Conservation (phyloP, 208 protist genomes). For the Crithidia fasciculata region DNA sequence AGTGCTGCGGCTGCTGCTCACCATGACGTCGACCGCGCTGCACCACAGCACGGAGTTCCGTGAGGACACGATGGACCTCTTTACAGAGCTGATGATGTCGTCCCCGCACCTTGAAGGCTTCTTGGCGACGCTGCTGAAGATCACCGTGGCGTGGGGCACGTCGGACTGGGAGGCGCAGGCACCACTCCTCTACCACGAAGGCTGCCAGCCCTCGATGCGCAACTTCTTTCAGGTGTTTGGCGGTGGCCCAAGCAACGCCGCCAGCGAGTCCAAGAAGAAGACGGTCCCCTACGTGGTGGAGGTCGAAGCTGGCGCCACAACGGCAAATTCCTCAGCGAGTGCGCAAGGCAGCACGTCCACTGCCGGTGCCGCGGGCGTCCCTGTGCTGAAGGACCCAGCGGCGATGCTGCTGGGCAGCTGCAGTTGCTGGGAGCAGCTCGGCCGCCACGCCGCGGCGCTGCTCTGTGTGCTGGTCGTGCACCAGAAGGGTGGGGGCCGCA, state of each 20-base stretch:
- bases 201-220: constrained; percentile 36
- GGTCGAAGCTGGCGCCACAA: constrained; percentile 1
- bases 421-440: constrained; percentile 46
- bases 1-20: constrained; percentile 67
- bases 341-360: background rate
- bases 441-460: constrained; percentile 61
- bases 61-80: constrained; percentile 70
- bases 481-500: constrained; percentile 65
- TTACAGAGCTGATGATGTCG: constrained; percentile 77
- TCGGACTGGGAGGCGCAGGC: constrained; percentile 12
- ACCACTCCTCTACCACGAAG: constrained; percentile 51
- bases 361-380: background rate
- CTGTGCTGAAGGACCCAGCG: constrained; percentile 23
- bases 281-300: constrained; percentile 21
- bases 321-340: no score
- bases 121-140: constrained; percentile 48
- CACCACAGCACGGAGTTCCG: constrained; percentile 66
- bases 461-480: constrained; percentile 69
- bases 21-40: constrained; percentile 78
- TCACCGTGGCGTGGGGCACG: constrained; percentile 61
- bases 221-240: constrained; percentile 52
- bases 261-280: background rate
- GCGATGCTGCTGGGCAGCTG: constrained; percentile 34
- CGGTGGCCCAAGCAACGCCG: constrained; percentile 1
- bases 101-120: constrained; percentile 43